Evolutionary conservation across 192 early-diverging fungal species (phyloP).

Genomic region (Dissophora ornata): DNA sequence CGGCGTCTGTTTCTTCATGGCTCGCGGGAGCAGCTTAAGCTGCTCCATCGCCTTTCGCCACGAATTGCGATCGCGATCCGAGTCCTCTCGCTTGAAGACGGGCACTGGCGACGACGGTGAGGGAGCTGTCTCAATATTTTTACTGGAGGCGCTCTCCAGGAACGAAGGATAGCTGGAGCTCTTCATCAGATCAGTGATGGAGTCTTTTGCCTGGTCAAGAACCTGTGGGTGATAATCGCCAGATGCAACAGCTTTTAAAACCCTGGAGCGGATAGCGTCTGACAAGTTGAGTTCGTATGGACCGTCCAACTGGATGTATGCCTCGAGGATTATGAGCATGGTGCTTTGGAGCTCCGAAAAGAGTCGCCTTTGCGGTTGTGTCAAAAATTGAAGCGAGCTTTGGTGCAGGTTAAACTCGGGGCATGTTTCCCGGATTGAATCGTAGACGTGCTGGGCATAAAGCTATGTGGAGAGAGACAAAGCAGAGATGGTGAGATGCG

Average conservation of each 20-base stretch:
- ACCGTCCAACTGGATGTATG: slow-evolving; percentile 33
- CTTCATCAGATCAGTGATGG: slow-evolving; percentile 53
- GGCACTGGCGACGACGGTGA: slow-evolving; percentile 2
- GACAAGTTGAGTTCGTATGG: slow-evolving; percentile 56
- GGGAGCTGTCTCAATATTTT: neutral
- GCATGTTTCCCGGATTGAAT: neutral
- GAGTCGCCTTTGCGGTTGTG: neutral
- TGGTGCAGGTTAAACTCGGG: slow-evolving; percentile 29
- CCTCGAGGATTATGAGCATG: slow-evolving; percentile 40
- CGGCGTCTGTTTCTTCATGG: too few relatives aligned
- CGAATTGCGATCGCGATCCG: neutral
- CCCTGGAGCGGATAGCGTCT: slow-evolving; percentile 26
- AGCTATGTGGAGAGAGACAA: slow-evolving; percentile 10
- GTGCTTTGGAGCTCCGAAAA: slow-evolving; percentile 34
- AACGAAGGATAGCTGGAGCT: slow-evolving; percentile 30
- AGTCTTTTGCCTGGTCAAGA: slow-evolving; percentile 17
- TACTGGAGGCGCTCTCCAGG: slow-evolving; percentile 11
- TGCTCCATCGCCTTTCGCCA: slow-evolving; percentile 16
- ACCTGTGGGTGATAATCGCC: slow-evolving; percentile 47
- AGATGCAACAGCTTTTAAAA: slow-evolving; percentile 25
- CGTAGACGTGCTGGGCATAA: slow-evolving; percentile 6
- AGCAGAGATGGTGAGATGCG: too few relatives aligned
- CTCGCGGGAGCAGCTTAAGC: slow-evolving; percentile 8
- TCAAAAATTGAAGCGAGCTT: slow-evolving; percentile 12
- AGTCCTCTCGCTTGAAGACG: neutral